Evolutionary conservation across 805 yeast genomes (phyloP), one percentile per base, ranked within the genome.

Genomic region (Jamesozyma hellenica): DNA sequence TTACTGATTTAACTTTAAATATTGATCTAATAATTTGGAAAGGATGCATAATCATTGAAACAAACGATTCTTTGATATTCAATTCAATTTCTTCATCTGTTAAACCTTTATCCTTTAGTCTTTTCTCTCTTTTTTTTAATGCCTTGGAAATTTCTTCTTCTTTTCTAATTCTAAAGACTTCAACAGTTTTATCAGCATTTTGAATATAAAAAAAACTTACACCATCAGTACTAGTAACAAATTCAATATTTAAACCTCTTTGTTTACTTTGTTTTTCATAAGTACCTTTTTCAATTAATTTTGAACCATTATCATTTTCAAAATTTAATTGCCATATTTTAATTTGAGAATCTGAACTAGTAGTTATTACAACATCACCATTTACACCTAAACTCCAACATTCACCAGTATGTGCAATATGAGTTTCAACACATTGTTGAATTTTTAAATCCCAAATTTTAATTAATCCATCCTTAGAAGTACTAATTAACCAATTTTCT

Each of bases 371-470:
- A 39, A 79, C 46, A 26, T 65, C 58, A 9, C 60, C 56, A 33
- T 67, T 64, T 15, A 77, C 56, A 3, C 75, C 82, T 52, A 87
- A 59, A 3, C 83, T 67, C 97, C 97, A 92, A 64, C 96, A 85
- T 60, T 92, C 97, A 42, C 90, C 88, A 17, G 82, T 71, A 57
- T 86, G 95, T 0, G 96, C 95, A 45, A 87, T 77, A 57, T 88
- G 96, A 1, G 97, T 88, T 58, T 92, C 99, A 4, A 87, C 67
- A 62, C 96, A 85, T 58, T 86, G 94, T 56, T 83, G 86, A 4
- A 92, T 66, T 52, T 79, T 81, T 50, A 92, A 63, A 55, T 92
- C 97, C 99, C 99, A 92, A 28, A 92, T 62, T 58, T 92, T 92
- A 49, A 92, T 70, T 36, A 87, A 66, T 0, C 97, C 97, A 57